These are phyloP conservation scores for Albatrellus sp. DNA, from an alignment of 1,284 basidiomycete genomes.

Conservation along the genomic window DNA sequence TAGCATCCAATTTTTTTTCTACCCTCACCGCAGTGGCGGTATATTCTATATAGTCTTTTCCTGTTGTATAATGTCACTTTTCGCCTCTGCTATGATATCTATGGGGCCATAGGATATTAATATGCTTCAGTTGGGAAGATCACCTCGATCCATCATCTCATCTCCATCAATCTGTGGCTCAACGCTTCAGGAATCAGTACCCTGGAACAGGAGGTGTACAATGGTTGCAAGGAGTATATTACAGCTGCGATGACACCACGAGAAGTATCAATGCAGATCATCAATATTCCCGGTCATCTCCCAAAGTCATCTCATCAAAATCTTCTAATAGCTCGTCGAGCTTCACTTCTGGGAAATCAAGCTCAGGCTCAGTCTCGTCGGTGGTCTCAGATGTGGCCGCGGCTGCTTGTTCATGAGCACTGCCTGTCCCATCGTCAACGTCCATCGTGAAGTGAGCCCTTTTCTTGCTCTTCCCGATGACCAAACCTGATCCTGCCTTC, in stretches of 20 bases:
- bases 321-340: slow-evolving; percentile 87
- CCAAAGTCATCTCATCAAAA: slow-evolving; percentile 77
- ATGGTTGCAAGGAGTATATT: background rate
- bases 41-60: no score
- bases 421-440: slow-evolving; percentile 37
- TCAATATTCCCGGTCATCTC: slow-evolving; percentile 24
- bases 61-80: no score
- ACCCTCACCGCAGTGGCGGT: no score
- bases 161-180: no score
- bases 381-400: slow-evolving; percentile 19
- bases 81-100: no score
- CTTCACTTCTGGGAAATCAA: slow-evolving; percentile 82
- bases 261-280: slow-evolving; percentile 5
- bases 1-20: no score
- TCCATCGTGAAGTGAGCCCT: slow-evolving; percentile 60
- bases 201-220: no score
- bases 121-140: no score
- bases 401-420: slow-evolving; percentile 8
- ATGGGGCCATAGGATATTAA: no score
- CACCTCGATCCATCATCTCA: no score
- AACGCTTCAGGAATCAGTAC: no score
- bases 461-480: slow-evolving; percentile 35
- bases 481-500: slow-evolving; percentile 30
- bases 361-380: slow-evolving; percentile 63
- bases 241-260: background rate